These are phyloP conservation scores for Brachypodium distachyon DNA, from an alignment of 202 grass and related monocot species.

Conservation along the genomic window DNA sequence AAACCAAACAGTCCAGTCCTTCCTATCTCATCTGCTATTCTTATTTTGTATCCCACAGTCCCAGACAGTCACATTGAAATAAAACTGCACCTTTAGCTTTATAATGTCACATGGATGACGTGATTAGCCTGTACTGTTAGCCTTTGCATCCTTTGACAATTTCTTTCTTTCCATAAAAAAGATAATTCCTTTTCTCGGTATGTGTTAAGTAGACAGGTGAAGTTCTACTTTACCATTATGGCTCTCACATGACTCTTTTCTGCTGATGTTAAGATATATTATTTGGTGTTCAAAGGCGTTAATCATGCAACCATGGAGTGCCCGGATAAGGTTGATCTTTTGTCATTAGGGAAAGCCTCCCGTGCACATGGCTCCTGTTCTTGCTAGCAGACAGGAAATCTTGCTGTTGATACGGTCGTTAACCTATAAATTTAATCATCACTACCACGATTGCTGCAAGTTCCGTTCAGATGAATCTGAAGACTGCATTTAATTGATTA, in stretches of 20 bases:
- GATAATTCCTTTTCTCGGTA: constrained; percentile 24
- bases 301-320: constrained; percentile 36
- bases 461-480: constrained; percentile 41
- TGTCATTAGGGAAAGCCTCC: constrained; percentile 13
- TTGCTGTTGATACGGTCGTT: constrained; percentile 57
- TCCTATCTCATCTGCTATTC: neutral
- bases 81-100: neutral
- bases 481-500: constrained; percentile 10
- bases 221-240: constrained; percentile 45
- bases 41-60: neutral
- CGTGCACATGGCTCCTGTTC: constrained; percentile 51
- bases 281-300: constrained; percentile 37
- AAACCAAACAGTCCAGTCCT: neutral
- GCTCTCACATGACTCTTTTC: constrained; percentile 51
- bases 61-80: neutral
- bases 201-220: constrained; percentile 27
- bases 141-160: constrained; percentile 28
- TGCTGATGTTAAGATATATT: constrained; percentile 23
- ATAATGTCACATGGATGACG: constrained; percentile 10
- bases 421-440: constrained; percentile 51
- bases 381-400: constrained; percentile 72
- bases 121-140: constrained; percentile 33
- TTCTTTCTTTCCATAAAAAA: constrained; percentile 16
- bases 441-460: constrained; percentile 7
- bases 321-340: constrained; percentile 37